A percentile compares a stretch with the other conserved stretches of the same genome.
Evolutionary conservation across 2,329 filamentous ascomycete species (phyloP).

Genomic region (Fusarium temperatum): DNA sequence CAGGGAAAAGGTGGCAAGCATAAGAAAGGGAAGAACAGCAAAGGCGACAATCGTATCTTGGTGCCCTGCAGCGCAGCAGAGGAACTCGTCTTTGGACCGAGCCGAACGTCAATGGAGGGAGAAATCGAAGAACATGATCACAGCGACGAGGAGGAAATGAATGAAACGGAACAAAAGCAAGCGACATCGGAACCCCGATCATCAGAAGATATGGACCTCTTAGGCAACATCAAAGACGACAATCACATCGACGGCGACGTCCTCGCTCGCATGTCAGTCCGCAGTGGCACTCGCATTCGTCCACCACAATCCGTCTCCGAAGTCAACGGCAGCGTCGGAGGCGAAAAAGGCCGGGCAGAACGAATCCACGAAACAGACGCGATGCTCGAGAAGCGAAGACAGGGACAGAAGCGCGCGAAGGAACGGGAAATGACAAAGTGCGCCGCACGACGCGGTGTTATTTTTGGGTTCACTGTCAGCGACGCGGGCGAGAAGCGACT

Average conservation of each 20-base stretch:
- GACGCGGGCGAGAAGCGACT: slow-evolving; percentile 46
- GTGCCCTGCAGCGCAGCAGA: slow-evolving; percentile 23
- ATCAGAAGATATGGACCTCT: background rate
- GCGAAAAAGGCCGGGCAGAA: slow-evolving; percentile 64
- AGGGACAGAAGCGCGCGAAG: slow-evolving; percentile 55
- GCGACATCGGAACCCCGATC: background rate
- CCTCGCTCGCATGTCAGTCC: slow-evolving; percentile 46
- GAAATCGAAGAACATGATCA: background rate
- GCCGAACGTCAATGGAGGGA: slow-evolving; percentile 3
- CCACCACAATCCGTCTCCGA: slow-evolving; percentile 54
- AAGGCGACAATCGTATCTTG: slow-evolving; percentile 39
- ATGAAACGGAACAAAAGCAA: background rate
- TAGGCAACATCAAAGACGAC: background rate
- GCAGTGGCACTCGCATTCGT: slow-evolving; percentile 49
- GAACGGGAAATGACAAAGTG: slow-evolving; percentile 67
- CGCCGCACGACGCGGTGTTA: slow-evolving; percentile 69
- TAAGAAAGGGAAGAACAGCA: slow-evolving; percentile 52
- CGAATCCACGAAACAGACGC: slow-evolving; percentile 61
- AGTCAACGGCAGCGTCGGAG: slow-evolving; percentile 65
- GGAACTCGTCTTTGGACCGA: slow-evolving; percentile 19
- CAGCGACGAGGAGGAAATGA: background rate
- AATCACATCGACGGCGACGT: slow-evolving; percentile 53
- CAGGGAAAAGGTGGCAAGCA: slow-evolving; percentile 45
- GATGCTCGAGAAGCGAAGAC: slow-evolving; percentile 57
- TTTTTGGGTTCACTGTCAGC: slow-evolving; percentile 58